Base-by-base conservation (phyloP, 768 basidiomycete species). In the Macrocybe gigantea region DNA sequence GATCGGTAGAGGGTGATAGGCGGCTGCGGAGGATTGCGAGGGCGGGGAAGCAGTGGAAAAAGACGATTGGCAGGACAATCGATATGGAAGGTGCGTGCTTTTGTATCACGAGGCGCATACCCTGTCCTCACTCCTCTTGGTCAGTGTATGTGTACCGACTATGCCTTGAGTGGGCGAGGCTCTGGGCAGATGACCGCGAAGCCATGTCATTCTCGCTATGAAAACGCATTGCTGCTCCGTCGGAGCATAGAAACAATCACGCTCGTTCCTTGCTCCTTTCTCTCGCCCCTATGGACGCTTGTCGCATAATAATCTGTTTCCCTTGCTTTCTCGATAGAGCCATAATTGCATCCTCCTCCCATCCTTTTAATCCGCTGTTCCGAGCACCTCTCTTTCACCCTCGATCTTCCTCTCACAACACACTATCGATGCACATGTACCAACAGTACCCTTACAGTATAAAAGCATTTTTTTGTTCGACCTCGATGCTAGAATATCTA, bases 1-100 rank as follows among this genome's bases (percentile, higher is more conserved):
- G 60, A 46, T 60, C 70, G 13, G 56, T 66, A 5, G 81, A 90
- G 50, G 88, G 87, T 4, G 91, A 95, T 59, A 69, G 71, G 29
- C 75, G 83, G 41, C 67, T 93, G 47, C 72, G 83, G 35, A 78
- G 88, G 55, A 95, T 98, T 35, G 94, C 95, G 0, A 71, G 83
- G 38, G 91, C 93, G 1, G 94, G 95, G n/a, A 84, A 93, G 59
- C 78, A 88, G 49, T 98, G 95, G 95, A 92, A 88, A 64, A 77
- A 80, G 57, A 87, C 82, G 1, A 76, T 91, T 13, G 91, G 90
- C 29, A 68, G 95, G 43, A 82, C 77, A 47, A 73, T 85, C 47
- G 95, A 97, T 68, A 93, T 96, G 88, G 91, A 97, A 78, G 86
- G 92, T 91, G 52, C 53, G 81, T 69, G 41, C 31, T 44, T 44